These are phyloP conservation scores for Lentinula lateritia DNA, from an alignment of 768 basidiomycete genomes.

Conservation along the genomic window DNA sequence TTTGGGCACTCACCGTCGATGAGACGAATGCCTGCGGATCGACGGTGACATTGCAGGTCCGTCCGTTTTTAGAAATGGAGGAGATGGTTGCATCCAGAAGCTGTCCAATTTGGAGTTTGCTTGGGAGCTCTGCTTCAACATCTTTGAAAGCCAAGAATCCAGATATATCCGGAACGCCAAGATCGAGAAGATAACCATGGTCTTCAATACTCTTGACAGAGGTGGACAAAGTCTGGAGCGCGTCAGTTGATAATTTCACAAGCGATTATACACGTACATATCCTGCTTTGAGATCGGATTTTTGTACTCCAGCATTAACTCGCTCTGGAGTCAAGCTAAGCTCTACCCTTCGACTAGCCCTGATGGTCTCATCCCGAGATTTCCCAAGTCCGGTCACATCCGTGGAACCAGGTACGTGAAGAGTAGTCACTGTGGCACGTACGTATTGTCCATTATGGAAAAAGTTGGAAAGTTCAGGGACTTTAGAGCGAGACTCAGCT, in stretches of 20 bases:
- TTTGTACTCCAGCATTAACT: slow-evolving; percentile 78
- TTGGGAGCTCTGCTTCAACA: slow-evolving; percentile 33
- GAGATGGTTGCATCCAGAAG: slow-evolving; percentile 63
- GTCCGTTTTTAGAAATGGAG: slow-evolving; percentile 68
- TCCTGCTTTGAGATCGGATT: slow-evolving; percentile 68
- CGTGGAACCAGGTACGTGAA: slow-evolving; percentile 63
- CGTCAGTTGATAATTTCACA: background rate
- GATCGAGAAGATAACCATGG: slow-evolving; percentile 87
- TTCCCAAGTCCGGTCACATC: slow-evolving; percentile 53
- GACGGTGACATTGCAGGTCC: slow-evolving; percentile 67
- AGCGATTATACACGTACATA: slow-evolving; percentile 49
- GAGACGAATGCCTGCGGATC: slow-evolving; percentile 43
- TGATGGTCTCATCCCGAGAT: slow-evolving; percentile 61
- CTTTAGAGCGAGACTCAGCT: slow-evolving; percentile 26
- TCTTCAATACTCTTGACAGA: slow-evolving; percentile 86
- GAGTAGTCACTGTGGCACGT: slow-evolving; percentile 65
- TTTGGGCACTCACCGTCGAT: slow-evolving; percentile 43
- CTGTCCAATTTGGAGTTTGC: slow-evolving; percentile 54
- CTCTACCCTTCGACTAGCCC: slow-evolving; percentile 74
- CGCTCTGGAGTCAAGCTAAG: slow-evolving; percentile 77
- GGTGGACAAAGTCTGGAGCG: slow-evolving; percentile 61
- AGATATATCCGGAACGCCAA: slow-evolving; percentile 73
- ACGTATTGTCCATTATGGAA: slow-evolving; percentile 87
- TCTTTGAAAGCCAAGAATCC: slow-evolving; percentile 86
- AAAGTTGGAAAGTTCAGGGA: slow-evolving; percentile 71